Base-by-base conservation (phyloP, 1,284 basidiomycete genomes). In the Hortiboletus rubellus region DNA sequence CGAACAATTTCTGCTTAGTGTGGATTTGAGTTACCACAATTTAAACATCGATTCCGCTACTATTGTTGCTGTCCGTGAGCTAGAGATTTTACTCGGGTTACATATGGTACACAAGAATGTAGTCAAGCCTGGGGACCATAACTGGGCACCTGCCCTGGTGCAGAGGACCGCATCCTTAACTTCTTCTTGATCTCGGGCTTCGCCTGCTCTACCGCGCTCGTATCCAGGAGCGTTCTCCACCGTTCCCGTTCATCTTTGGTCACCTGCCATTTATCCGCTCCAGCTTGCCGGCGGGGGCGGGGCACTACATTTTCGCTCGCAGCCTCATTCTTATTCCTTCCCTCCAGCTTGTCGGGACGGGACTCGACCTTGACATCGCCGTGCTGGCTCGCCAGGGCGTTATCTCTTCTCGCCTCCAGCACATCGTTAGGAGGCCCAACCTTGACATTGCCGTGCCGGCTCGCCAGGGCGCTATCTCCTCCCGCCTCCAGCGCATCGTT, bases 91-190 rank as follows among this genome's bases (percentile, higher is more conserved):
- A 54, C 27, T 41, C 18, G 37, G 6, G 18, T 30, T 36, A 36
- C 60, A 60, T 38, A 48, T 24, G 10, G 41, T 55, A 62, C 45
- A 61, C 24, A 31, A 43, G 24, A 30, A 44, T 40, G 43, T 27
- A 27, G 27, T 63, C 42, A 47, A 36, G 40, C 15, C 27, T 22
- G 8, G 22, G 22, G 15, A 33, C 5, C 10, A 7, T 8, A 3
- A 33, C 4, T 41, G 30, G 38, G 30, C n/a, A 30, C 33, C 43
- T 22, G 43, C 24, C 41, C 36, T 17, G 31, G 2, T 10, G 22
- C n/a, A 31, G 15, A 30, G 14, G 31, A 7, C 12, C 15, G 31
- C 36, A 15, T 22, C n/a, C 33, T 2, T 17, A 3, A 7, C n/a
- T 15, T 33, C 18, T 24, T n/a, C 17, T 30, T 50, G 17, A 15